These are phyloP conservation scores for Emmonsia crescens DNA, from an alignment of 2,329 filamentous ascomycete genomes.

Conservation along the genomic window DNA sequence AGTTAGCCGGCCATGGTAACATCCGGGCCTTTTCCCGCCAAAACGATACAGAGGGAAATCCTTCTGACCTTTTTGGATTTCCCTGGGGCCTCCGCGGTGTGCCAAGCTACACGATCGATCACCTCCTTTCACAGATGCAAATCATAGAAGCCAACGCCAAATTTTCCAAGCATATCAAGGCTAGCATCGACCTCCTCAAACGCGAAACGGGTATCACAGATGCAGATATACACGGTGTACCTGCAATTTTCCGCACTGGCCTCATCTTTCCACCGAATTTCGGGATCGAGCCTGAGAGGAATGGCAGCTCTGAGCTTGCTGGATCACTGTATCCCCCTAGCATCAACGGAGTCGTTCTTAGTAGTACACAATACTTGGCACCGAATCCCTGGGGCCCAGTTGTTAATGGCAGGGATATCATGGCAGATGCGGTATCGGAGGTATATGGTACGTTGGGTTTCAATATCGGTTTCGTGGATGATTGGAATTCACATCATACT, in stretches of 20 bases:
- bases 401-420: conserved; percentile 14
- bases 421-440: conserved; percentile 7
- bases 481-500: conserved; percentile 16
- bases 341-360: conserved; percentile 12
- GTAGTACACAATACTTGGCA: conserved; percentile 9
- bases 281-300: neutral
- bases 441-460: conserved; percentile 12
- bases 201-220: conserved; percentile 8
- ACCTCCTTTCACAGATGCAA: conserved; percentile 4
- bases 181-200: conserved; percentile 6
- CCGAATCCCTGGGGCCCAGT: conserved; percentile 16
- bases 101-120: conserved; percentile 8
- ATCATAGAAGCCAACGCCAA: conserved; percentile 3
- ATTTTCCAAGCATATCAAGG: conserved; percentile 5
- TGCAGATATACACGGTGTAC: conserved; percentile 7
- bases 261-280: neutral
- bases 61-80: neutral
- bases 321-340: conserved; percentile 8
- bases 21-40: conserved; percentile 7
- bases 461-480: conserved; percentile 13
- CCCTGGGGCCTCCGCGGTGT: conserved; percentile 8
- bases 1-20: conserved; percentile 17
- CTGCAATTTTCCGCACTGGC: conserved; percentile 6
- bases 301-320: conserved; percentile 2
- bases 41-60: conserved; percentile 4